A percentile compares a stretch with the other conserved stretches of the same genome.
Evolutionary conservation across 192 early-diverging fungal genomes (phyloP).

Genomic region (Coemansia aciculifera): DNA sequence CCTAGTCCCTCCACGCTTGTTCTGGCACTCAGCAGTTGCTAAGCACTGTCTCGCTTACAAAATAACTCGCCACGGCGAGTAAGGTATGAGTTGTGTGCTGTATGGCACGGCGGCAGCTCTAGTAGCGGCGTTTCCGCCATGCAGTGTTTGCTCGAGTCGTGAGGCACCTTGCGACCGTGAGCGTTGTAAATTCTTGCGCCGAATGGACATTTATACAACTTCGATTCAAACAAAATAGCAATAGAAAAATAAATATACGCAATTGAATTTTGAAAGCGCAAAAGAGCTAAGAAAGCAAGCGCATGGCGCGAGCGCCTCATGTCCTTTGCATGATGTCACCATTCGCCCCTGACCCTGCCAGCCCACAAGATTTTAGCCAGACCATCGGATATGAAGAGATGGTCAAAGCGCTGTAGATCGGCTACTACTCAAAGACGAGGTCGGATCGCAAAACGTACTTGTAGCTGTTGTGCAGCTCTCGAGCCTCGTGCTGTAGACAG

Average conservation of each 20-base stretch:
- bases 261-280: neutral
- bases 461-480: conserved; percentile 55
- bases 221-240: neutral
- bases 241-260: neutral
- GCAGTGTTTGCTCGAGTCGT: neutral
- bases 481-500: conserved; percentile 62
- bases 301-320: neutral
- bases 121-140: neutral
- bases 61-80: conserved; percentile 51
- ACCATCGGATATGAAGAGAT: neutral
- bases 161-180: conserved; percentile 31
- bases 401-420: neutral
- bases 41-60: conserved; percentile 25
- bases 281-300: neutral
- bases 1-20: neutral
- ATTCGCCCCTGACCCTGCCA: neutral
- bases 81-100: conserved; percentile 48
- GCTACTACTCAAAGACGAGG: conserved; percentile 50
- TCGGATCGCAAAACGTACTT: conserved; percentile 65
- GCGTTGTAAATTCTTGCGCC: conserved; percentile 19
- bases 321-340: neutral
- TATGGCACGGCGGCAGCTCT: neutral
- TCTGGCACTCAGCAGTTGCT: neutral
- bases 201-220: conserved; percentile 7
- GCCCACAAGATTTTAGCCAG: neutral